Conservation (phyloP, 2,329 filamentous ascomycete species). For the Penicillium sp. region DNA sequence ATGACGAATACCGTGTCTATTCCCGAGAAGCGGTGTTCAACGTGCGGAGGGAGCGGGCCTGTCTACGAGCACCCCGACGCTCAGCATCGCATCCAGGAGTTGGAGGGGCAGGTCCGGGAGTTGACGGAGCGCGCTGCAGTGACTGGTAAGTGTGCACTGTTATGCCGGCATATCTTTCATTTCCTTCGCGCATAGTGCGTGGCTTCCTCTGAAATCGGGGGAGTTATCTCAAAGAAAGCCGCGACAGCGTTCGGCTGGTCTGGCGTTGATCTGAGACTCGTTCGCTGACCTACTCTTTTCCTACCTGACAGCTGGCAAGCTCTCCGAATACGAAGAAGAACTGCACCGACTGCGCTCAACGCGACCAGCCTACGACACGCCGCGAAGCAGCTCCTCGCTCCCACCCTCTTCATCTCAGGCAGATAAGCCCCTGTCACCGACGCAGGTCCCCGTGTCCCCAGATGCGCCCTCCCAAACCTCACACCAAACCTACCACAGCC, state of each 20-base stretch:
- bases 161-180: neutral
- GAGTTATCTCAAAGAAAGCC: too few species aligned
- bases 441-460: constrained; percentile 29
- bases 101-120: constrained; percentile 54
- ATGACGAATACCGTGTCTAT: constrained; percentile 26
- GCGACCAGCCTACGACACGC: constrained; percentile 25
- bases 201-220: too few species aligned
- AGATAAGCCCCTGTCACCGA: constrained; percentile 40
- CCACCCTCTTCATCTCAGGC: constrained; percentile 30
- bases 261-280: neutral
- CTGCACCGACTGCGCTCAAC: constrained; percentile 49
- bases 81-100: constrained; percentile 47
- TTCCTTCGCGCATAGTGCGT: neutral
- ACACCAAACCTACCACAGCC: constrained; percentile 31
- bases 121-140: constrained; percentile 53
- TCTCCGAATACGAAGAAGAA: constrained; percentile 64
- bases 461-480: constrained; percentile 24
- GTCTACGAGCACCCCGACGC: constrained; percentile 30
- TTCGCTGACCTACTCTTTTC: constrained; percentile 8
- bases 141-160: constrained; percentile 47
- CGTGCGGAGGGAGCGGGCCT: constrained; percentile 39
- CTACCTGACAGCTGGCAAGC: constrained; percentile 50
- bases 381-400: constrained; percentile 27
- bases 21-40: constrained; percentile 35
- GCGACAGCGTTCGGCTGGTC: too few species aligned